Evolutionary conservation across 495 filamentous ascomycete species (phyloP).

Genomic region (Amphirosellinia nigrospora): DNA sequence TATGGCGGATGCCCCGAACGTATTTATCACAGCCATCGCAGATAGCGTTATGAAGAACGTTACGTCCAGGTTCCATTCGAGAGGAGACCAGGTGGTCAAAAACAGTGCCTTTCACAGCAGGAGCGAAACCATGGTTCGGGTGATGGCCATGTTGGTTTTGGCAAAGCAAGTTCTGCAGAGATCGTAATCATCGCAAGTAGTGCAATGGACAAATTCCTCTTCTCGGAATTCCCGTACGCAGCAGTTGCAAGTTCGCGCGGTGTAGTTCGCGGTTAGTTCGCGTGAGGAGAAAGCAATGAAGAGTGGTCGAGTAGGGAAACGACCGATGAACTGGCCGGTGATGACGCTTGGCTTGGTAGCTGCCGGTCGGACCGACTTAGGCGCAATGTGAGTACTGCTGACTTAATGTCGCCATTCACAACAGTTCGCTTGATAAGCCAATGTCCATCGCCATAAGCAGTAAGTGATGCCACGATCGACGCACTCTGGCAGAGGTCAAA

Average conservation of each 20-base stretch:
- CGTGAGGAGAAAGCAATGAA: constrained; percentile 11
- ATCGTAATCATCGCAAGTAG: constrained; percentile 85
- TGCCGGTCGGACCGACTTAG: constrained; percentile 41
- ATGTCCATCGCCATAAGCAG: constrained; percentile 73
- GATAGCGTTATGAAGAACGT: constrained; percentile 80
- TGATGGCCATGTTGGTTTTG: constrained; percentile 87
- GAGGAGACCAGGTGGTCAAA: constrained; percentile 62
- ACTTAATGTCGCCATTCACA: constrained; percentile 76
- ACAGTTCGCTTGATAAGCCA: constrained; percentile 94
- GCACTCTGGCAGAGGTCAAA: constrained; percentile 91
- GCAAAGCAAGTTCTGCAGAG: constrained; percentile 84
- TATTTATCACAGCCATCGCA: constrained; percentile 94
- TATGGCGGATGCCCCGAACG: constrained; percentile 91
- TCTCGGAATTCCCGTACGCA: constrained; percentile 82
- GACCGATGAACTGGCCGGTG: background rate
- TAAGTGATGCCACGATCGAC: constrained; percentile 78
- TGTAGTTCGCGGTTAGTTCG: constrained; percentile 26
- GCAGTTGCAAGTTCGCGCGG: constrained; percentile 86
- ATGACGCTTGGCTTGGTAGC: background rate
- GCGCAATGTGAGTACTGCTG: constrained; percentile 81
- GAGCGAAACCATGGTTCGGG: constrained; percentile 80
- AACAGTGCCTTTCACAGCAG: constrained; percentile 61
- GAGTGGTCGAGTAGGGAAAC: constrained; percentile 28
- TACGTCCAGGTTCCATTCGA: constrained; percentile 81
- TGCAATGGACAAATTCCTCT: constrained; percentile 82